Base-by-base conservation (phyloP, 2,329 filamentous ascomycete species). In the Stylonectria norvegica region DNA sequence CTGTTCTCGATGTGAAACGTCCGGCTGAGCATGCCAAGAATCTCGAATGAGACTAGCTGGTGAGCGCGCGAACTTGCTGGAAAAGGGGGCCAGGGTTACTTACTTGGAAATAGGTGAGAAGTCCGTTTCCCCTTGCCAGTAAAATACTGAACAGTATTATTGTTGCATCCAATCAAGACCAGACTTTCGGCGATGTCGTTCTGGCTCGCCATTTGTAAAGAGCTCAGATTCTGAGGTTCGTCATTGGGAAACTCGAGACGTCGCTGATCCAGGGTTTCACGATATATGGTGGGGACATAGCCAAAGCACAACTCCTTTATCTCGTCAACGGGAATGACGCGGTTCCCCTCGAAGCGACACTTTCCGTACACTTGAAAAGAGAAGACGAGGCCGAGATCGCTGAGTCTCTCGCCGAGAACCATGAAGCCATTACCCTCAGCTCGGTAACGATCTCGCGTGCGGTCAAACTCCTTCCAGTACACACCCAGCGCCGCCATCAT, bases 391-490 rank as follows among this genome's bases (percentile, higher is more conserved):
- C 77, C 77, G 1, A 79, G 63, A 4, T 78, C 75, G 18, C 59
- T 55, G 3, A 71, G 54, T 17, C 69, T 61, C 31, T 66, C 63
- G 5, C 75, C 73, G 2, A 71, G 64, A 3, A 78, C 60, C 45
- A 75, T 64, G 53, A 70, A 76, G 3, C 75, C 75, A 46, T 78
- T 78, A 16, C 75, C 75, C 39, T 78, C 74, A 4, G 69, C 75
- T n/a, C 70, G 70, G 35, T 78, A 73, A 14, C 69, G 69, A 48
- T 78, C 72, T 10, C 59, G 60, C 7, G 59, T 68, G 22, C 73
- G 66, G 49, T 79, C 72, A 48, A 80, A 80, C 38, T 75, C 72
- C 46, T 73, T 76, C 77, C 77, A 81, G 57, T 81, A 70, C 6
- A 81, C 66, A 6, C 77, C 75, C 12, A 79, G 60, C 42, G 73